Evolutionary conservation across 2,329 filamentous ascomycete species (phyloP), one percentile per base, ranked within the genome.

Genomic region (Fusarium bactridioides): DNA sequence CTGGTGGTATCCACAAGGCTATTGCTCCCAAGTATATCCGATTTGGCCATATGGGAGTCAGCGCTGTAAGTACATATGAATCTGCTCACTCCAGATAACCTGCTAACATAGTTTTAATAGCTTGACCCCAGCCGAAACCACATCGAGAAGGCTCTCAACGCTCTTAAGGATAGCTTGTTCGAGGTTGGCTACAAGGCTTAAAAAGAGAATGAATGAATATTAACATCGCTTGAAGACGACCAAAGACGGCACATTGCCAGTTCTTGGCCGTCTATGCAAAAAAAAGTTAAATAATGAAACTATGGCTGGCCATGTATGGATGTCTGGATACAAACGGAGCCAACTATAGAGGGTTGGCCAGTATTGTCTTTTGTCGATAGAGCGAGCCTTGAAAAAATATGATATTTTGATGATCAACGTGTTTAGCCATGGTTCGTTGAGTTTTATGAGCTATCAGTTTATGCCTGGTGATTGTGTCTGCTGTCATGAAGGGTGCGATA

Each of bases 11-110:
- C 77, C 96, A 99, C 86, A 97, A 96, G 88, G 94, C 97, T 81
- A 97, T 97, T 82, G 95, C 93, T 6, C 86, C 93, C 70, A 96
- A 93, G 85, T 99, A 99, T 82, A 93, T 99, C 76, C 91, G 96
- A 33, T 96, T 99, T 78, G 96, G 96, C 47, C 96, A 98, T 82
- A 99, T 99, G 96, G 96, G 96, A 76, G 94, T 98, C 70, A 96
- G 93, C 80, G 92, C 95, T 75, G 90, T 91, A 83, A 84, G 89
- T 86, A 31, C 18, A 23, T 38, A 29, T 45, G 23, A 56, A 57
- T 15, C 13, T 21, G 10, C 21, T 33, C 23, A 25, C 16, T 19
- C 33, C 12, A 44, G 21, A 50, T 59, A 16, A 40, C 13, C 63
- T 74, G 58, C 79, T 79, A 70, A 78, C 38, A 47, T 43, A 29